Base-by-base conservation (phyloP, 805 yeast genomes). In the Sugiyamaella boreocaroliniensis region DNA sequence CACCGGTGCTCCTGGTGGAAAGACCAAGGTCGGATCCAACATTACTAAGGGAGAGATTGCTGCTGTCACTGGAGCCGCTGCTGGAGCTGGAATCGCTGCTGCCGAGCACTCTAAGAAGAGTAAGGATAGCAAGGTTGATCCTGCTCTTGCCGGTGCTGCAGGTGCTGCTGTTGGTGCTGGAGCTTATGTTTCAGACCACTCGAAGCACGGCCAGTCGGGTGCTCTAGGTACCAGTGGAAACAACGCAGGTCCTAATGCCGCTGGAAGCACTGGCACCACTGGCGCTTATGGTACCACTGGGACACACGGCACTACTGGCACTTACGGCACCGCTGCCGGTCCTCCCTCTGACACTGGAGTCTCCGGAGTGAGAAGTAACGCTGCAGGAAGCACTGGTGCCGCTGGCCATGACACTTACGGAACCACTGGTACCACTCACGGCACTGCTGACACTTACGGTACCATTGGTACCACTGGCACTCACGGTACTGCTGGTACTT, bases 81-180 rank as follows among this genome's bases (percentile, higher is more conserved):
- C 26, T 11, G 50, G 22, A 15, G 11, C 40, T 43, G 52, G 52
- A 5, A 43, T 47, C 19, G 48, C 50, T 40, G 45, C 50, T n/a
- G 43, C 22, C 15, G 22, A 34, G n/a, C 32, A 22, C 18, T 22
- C 29, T 12, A 41, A 47, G 14, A 9, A 42, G 43, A 2, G 19
- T 41, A 11, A 18, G 34, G n/a, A 45, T 29, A 8, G n/a, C 53
- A n/a, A 44, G 34, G 19, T 53, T 18, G 42, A 46, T 16, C 29
- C 48, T 20, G 53, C 43, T 12, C 22, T 42, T 34, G 29, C 26
- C 3, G 49, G 34, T 20, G 37, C 41, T 34, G 29, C 48, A 19
- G 48, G 34, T 6, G 52, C 53, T 7, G 40, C 53, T 20, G 12
- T 22, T 26, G 40, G 37, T 12, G 29, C 47, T 15, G 34, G 46